A percentile compares a stretch with the other conserved stretches of the same genome.
Evolutionary conservation across 1,284 basidiomycete genomes (phyloP).

Genomic region (Ceratobasidium sp.): DNA sequence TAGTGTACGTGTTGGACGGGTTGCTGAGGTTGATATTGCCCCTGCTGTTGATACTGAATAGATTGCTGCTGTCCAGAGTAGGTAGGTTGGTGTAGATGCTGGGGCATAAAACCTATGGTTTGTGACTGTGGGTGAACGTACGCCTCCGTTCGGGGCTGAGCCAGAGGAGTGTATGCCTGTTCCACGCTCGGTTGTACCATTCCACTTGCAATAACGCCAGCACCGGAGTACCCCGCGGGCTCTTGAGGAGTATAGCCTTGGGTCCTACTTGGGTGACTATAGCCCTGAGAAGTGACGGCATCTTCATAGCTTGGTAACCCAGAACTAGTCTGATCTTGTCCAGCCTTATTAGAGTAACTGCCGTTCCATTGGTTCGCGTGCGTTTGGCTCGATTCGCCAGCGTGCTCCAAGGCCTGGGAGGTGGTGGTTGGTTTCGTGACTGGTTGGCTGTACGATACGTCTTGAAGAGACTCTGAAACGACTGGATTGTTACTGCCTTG

Average conservation of each 20-base stretch:
- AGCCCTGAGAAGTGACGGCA: not conserved
- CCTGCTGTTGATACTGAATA: not conserved
- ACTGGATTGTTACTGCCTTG: not conserved
- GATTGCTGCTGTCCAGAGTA: constrained; percentile 8
- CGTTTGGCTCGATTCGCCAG: not conserved
- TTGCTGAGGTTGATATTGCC: constrained; percentile 1
- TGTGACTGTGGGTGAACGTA: constrained; percentile 1
- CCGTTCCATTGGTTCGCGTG: not conserved
- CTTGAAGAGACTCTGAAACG: not conserved
- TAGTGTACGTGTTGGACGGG: constrained; percentile 10
- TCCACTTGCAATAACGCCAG: not conserved
- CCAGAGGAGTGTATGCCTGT: not conserved
- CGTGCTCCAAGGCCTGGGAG: not conserved
- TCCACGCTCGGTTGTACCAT: not conserved
- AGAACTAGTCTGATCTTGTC: not conserved
- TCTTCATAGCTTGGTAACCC: constrained; percentile 15
- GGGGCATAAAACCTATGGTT: not conserved
- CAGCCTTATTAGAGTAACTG: not conserved
- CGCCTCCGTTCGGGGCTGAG: not conserved
- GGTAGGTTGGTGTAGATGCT: not conserved
- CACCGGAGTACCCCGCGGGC: not conserved
- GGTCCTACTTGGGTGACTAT: not conserved
- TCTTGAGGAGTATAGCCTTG: not conserved
- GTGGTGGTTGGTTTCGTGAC: not conserved
- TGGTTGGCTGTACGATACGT: not conserved